These are phyloP conservation scores for Boletus rufocinnamomeus DNA, from an alignment of 768 basidiomycete species.

Conservation along the genomic window DNA sequence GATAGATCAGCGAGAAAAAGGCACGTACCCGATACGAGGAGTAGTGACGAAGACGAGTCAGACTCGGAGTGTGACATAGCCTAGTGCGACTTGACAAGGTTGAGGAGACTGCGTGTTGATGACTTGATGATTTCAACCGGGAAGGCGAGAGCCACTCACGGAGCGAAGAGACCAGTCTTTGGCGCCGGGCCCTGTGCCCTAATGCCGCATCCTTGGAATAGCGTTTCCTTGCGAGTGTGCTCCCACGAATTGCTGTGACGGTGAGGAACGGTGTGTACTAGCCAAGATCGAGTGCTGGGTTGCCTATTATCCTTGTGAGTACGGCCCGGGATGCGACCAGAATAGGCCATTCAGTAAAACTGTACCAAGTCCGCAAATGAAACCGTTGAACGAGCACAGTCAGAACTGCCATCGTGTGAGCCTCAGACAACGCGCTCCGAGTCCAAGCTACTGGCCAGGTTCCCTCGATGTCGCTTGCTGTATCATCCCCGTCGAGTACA, in stretches of 20 bases:
- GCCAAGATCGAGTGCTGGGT: not conserved
- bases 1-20: not conserved
- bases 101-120: not conserved
- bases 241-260: not conserved
- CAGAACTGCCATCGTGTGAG: not conserved
- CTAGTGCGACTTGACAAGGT: not conserved
- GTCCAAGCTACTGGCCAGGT: not conserved
- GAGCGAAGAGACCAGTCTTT: not conserved
- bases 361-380: not conserved
- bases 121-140: not conserved
- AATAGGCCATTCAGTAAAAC: not conserved
- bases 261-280: not conserved
- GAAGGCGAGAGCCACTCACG: not conserved
- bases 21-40: not conserved
- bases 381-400: not conserved
- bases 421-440: not conserved
- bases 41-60: not conserved
- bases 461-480: constrained; percentile 13
- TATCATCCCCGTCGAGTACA: not conserved
- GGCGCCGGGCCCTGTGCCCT: not conserved
- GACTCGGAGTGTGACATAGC: not conserved
- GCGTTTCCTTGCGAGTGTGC: not conserved
- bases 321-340: not conserved
- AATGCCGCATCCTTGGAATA: too few relatives aligned
- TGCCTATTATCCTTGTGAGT: not conserved